Percentiles rank a stretch among this genome's conserved stretches.
Evolutionary conservation across 1,139 yeast species (phyloP).

Genomic region (Pneumocystis murina): DNA sequence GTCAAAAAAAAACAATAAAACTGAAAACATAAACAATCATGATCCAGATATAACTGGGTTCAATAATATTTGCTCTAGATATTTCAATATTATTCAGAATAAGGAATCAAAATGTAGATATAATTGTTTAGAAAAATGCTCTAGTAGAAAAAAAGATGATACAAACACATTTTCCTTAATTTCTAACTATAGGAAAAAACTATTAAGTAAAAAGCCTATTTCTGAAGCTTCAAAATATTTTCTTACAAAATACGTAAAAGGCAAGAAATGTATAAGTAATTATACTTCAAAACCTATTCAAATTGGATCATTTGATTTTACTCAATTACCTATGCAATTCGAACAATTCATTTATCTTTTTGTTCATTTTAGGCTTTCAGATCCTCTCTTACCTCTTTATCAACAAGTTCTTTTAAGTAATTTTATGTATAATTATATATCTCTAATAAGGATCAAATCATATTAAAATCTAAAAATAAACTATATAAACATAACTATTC

Average conservation of each 20-base stretch:
- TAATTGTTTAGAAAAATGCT: neutral
- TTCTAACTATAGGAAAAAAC: neutral
- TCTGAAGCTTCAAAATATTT: neutral
- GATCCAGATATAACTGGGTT: neutral
- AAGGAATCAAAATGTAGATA: neutral
- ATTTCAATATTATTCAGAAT: neutral
- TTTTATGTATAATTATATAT: constrained; percentile 93
- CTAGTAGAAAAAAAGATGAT: neutral
- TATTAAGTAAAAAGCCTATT: neutral
- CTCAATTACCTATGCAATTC: constrained; percentile 78
- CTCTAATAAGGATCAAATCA: constrained; percentile 44
- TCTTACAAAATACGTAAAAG: neutral
- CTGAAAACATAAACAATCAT: neutral
- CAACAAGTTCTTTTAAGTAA: constrained; percentile 88
- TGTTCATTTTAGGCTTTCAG: constrained; percentile 83
- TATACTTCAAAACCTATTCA: neutral
- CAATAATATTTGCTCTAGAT: neutral
- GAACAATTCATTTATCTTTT: constrained; percentile 89
- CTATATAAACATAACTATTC: neutral
- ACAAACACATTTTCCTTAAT: neutral
- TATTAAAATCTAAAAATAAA: neutral
- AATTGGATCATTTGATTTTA: constrained; percentile 9
- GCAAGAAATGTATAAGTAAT: neutral
- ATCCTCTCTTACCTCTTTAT: constrained; percentile 75
- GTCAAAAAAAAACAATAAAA: neutral